A percentile compares a stretch with the other conserved stretches of the same genome.
Conservation (phyloP, 1,284 basidiomycete species). For the Omphalotus olearius region DNA sequence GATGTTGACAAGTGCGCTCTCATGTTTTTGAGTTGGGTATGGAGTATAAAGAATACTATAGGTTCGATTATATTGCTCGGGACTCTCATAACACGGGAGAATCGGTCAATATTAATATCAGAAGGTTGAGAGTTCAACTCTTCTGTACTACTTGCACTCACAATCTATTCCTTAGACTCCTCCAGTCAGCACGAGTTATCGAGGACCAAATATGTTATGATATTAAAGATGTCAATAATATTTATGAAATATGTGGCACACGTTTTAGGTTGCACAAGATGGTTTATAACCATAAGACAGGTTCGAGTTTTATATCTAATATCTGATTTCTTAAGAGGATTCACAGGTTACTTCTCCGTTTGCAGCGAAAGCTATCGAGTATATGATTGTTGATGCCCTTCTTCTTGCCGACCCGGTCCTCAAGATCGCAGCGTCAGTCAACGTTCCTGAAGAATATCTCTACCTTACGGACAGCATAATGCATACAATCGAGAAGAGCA, state of each 20-base stretch:
- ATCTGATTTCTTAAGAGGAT: neutral
- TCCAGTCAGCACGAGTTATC: slow-evolving; percentile 68
- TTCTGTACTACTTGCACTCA: neutral
- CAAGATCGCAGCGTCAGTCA: slow-evolving; percentile 54
- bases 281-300: slow-evolving; percentile 75
- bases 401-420: slow-evolving; percentile 58
- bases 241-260: slow-evolving; percentile 68
- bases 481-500: slow-evolving; percentile 49
- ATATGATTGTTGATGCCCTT: slow-evolving; percentile 75
- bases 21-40: neutral
- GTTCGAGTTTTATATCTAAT: slow-evolving; percentile 25
- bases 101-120: slow-evolving; percentile 24
- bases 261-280: slow-evolving; percentile 74
- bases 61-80: slow-evolving; percentile 75
- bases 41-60: slow-evolving; percentile 20
- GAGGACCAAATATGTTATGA: slow-evolving; percentile 71
- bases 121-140: neutral
- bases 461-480: slow-evolving; percentile 66
- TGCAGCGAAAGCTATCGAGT: slow-evolving; percentile 71
- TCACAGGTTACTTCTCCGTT: neutral
- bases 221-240: slow-evolving; percentile 71
- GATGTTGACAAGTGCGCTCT: slow-evolving; percentile 72
- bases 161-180: slow-evolving; percentile 33
- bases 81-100: slow-evolving; percentile 69
- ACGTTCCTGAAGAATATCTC: slow-evolving; percentile 54